Evolutionary conservation across 1,284 basidiomycete species (phyloP).

Genomic region (Termitomyces sp.): DNA sequence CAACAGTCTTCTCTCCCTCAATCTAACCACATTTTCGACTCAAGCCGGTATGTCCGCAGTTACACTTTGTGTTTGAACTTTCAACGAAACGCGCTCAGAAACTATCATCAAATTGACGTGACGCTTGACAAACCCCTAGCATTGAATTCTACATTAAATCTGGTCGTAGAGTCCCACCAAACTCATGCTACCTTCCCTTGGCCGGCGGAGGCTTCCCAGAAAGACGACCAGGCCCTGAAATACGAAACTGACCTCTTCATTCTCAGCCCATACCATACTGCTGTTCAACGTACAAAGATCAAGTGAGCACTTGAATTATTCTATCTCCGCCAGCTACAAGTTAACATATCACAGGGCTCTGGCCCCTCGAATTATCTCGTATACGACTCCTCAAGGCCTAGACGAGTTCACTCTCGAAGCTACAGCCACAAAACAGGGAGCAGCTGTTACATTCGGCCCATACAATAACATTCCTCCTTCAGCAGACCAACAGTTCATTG

Average conservation of each 20-base stretch:
- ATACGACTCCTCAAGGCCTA: conserved; percentile 57
- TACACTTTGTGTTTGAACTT: conserved; percentile 5
- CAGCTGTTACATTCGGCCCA: conserved; percentile 85
- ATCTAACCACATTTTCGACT: conserved; percentile 44
- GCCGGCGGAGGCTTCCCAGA: conserved; percentile 71
- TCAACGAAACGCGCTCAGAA: conserved; percentile 24
- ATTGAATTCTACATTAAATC: conserved; percentile 54
- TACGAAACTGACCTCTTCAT: conserved; percentile 75
- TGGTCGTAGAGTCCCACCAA: conserved; percentile 74
- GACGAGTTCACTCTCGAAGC: conserved; percentile 53
- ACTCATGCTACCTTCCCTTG: conserved; percentile 74
- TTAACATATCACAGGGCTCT: conserved; percentile 46
- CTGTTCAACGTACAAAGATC: conserved; percentile 80
- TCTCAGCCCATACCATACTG: conserved; percentile 79
- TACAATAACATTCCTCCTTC: conserved; percentile 72
- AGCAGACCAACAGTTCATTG: conserved; percentile 48
- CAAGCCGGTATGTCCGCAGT: conserved; percentile 42
- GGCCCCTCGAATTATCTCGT: conserved; percentile 62
- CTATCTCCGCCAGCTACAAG: not conserved
- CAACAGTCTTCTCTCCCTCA: conserved; percentile 54
- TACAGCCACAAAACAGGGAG: conserved; percentile 69
- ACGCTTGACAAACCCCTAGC: conserved; percentile 36
- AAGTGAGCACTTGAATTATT: conserved; percentile 50
- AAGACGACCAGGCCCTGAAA: conserved; percentile 76
- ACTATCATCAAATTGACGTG: conserved; percentile 43